Percentiles rank a stretch among this genome's conserved stretches.
Conservation (phyloP, 2,329 filamentous ascomycete genomes). For the Phialophora chinensis region DNA sequence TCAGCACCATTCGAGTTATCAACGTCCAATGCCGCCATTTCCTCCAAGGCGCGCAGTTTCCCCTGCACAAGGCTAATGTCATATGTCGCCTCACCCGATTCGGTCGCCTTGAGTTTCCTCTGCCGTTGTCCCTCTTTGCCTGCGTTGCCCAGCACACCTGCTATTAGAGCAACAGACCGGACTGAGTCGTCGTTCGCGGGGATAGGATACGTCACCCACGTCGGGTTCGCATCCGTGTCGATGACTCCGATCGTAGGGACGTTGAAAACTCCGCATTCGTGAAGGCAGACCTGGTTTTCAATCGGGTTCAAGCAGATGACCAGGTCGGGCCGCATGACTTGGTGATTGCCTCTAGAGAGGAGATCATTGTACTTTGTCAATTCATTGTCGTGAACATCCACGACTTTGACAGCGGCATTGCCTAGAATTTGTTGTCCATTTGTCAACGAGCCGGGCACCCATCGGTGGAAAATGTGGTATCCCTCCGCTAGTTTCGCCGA, state of each 20-base stretch:
- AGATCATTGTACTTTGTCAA: slow-evolving; percentile 64
- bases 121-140: slow-evolving; percentile 76
- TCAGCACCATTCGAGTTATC: background rate
- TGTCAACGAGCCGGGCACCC: slow-evolving; percentile 89
- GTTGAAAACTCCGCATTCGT: slow-evolving; percentile 85
- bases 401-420: slow-evolving; percentile 71
- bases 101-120: slow-evolving; percentile 66
- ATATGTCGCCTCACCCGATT: slow-evolving; percentile 67
- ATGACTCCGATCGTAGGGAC: slow-evolving; percentile 95
- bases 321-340: slow-evolving; percentile 80
- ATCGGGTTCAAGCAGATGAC: slow-evolving; percentile 91
- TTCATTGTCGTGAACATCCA: slow-evolving; percentile 74
- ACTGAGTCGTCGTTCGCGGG: slow-evolving; percentile 97
- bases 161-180: slow-evolving; percentile 79
- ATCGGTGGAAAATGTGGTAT: slow-evolving; percentile 90
- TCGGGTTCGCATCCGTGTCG: slow-evolving; percentile 90
- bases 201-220: slow-evolving; percentile 94
- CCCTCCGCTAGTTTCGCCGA: slow-evolving; percentile 78
- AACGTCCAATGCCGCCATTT: slow-evolving; percentile 33
- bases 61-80: slow-evolving; percentile 39
- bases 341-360: slow-evolving; percentile 65
- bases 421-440: slow-evolving; percentile 90
- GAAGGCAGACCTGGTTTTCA: slow-evolving; percentile 88
- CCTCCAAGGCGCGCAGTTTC: slow-evolving; percentile 33
- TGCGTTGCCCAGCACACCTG: slow-evolving; percentile 82